Percentiles rank a stretch among this genome's conserved stretches.
Conservation (phyloP, 139 green algal genomes). For the Coelastrella sp. region DNA sequence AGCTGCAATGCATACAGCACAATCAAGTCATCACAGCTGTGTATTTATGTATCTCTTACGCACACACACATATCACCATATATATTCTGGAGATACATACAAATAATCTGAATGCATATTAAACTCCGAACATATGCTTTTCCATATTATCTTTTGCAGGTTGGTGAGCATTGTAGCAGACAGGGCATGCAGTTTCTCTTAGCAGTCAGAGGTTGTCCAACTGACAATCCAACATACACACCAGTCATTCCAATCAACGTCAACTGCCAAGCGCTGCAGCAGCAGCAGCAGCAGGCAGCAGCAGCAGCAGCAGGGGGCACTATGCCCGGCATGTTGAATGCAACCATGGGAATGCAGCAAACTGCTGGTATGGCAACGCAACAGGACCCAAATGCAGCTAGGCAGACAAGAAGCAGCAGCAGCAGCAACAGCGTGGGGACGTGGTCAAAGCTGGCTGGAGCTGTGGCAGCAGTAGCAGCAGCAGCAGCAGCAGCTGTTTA, state of each 20-base stretch:
- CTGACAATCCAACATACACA: slow-evolving; percentile 39
- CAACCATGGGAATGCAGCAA: slow-evolving; percentile 2
- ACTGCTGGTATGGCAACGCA: no score
- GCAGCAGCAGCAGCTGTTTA: not conserved
- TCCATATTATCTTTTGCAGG: not conserved
- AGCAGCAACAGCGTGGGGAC: not conserved
- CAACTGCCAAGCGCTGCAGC: slow-evolving; percentile 13
- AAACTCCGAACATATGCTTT: no score
- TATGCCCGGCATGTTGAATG: not conserved
- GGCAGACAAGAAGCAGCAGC: not conserved
- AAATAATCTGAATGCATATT: no score
- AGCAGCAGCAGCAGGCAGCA: not conserved
- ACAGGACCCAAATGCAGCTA: not conserved
- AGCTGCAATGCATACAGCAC: no score
- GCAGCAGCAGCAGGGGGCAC: not conserved
- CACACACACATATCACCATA: no score
- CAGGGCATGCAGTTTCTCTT: slow-evolving; percentile 53
- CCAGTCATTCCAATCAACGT: slow-evolving; percentile 43
- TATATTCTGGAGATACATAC: no score
- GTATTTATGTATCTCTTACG: no score
- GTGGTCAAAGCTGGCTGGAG: not conserved
- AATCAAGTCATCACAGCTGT: no score
- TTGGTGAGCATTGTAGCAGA: slow-evolving; percentile 36
- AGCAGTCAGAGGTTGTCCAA: slow-evolving; percentile 40
- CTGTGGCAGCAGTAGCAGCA: not conserved